These are phyloP conservation scores for Apophysomyces sp. DNA, from an alignment of 371 early-diverging fungal species.

Conservation along the genomic window DNA sequence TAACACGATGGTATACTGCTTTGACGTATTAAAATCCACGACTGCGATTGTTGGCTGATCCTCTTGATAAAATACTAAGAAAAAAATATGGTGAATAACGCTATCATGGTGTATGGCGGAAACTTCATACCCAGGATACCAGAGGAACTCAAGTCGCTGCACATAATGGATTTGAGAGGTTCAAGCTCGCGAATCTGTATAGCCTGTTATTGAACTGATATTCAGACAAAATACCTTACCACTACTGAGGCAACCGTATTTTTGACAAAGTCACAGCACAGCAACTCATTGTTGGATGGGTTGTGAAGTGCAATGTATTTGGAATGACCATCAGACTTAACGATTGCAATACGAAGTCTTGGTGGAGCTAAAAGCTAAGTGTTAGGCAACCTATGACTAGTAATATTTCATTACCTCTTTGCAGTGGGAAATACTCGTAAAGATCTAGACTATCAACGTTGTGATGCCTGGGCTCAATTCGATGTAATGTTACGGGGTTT, in stretches of 20 bases:
- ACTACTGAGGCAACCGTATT: slow-evolving; percentile 56
- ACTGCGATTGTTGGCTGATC: slow-evolving; percentile 53
- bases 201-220: not conserved
- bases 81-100: not conserved
- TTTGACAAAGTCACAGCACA: slow-evolving; percentile 62
- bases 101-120: not conserved
- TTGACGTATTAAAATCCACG: slow-evolving; percentile 60
- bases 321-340: slow-evolving; percentile 24
- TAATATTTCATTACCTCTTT: slow-evolving; percentile 31
- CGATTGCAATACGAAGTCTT: slow-evolving; percentile 56
- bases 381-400: not conserved
- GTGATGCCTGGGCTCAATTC: slow-evolving; percentile 57
- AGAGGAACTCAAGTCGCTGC: slow-evolving; percentile 38
- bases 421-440: slow-evolving; percentile 79
- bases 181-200: slow-evolving; percentile 46
- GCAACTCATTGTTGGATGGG: slow-evolving; percentile 65
- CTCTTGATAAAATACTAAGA: slow-evolving; percentile 63
- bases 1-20: slow-evolving; percentile 50
- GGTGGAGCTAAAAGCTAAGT: slow-evolving; percentile 47
- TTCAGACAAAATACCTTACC: slow-evolving; percentile 14
- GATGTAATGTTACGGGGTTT: slow-evolving; percentile 72
- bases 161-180: slow-evolving; percentile 60
- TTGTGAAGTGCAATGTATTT: slow-evolving; percentile 66
- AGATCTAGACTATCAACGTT: slow-evolving; percentile 63
- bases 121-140: slow-evolving; percentile 32